Base-by-base conservation (phyloP, 1,284 basidiomycete genomes). In the Quambalaria eucalypti region DNA sequence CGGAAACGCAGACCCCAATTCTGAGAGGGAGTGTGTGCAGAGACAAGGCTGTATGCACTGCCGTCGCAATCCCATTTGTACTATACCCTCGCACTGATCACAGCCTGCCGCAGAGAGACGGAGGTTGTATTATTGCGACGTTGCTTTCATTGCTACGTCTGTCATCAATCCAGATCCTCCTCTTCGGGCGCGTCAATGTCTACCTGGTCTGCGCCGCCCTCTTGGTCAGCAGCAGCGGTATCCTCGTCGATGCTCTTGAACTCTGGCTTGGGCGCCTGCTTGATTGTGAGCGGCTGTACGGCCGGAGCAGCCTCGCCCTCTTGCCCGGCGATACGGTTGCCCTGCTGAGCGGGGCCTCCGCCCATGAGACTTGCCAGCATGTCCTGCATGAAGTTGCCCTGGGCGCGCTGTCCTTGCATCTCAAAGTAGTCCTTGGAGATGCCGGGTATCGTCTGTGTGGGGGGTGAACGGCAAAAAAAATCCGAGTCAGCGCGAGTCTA, bases 281-380 rank as follows among this genome's bases (percentile, higher is more conserved):
- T 46, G 42, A 46, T 46, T 12, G 25, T 14, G 16, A 46, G 25
- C 14, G 42, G 21, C 42, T 46, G 42, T 12, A 46, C 42, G 14
- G n/a, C 12, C 31, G 8, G 9, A 8, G 31, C 31, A 8, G 8
- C 31, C 42, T 46, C 42, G 14, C 21, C 21, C 25, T 5, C 42
- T 14, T 12, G 16, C 14, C 42, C 42, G 14, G 42, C 42, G 12
- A 46, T 46, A 7, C 25, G 42, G 36, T 21, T 10, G 14, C 25
- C 21, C 42, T 46, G 19, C 21, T 5, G 7, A 19, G 19, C 12
- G 4, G 12, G 21, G 25, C 57, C 50, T 21, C 64, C 53, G 10
- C 57, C 65, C 49, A 69, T 68, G 21, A 69, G 50, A 10, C 51
- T 53, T 2, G 61, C 60, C 53, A 69, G 66, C 68, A 69, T 69